A percentile compares a stretch with the other conserved stretches of the same genome.
phyloP scores from a whole-genome alignment of 345 rosid species.

The Firmiana major region DNA sequence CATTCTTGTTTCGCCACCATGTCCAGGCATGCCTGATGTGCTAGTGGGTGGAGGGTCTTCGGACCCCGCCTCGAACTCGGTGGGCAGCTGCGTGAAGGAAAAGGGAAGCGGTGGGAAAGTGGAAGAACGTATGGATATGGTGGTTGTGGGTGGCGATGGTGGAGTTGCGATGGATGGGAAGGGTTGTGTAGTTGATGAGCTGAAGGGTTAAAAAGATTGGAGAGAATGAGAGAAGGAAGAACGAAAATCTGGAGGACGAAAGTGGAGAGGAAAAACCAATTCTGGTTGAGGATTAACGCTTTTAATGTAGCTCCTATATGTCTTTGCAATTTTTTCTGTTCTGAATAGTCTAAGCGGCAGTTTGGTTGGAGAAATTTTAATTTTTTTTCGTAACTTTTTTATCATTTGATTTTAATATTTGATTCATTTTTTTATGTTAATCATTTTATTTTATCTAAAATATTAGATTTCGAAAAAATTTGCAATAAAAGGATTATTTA shows the following conservation, averaged over 20 bases:
- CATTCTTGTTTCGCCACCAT: background rate
- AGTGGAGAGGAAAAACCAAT: constrained; percentile 25
- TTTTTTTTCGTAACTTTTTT: no score
- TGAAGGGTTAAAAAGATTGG: constrained; percentile 25
- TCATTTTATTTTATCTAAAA: no score
- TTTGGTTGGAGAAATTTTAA: no score
- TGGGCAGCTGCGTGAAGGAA: background rate
- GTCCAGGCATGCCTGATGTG: background rate
- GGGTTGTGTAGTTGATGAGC: constrained; percentile 29
- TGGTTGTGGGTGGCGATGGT: constrained; percentile 8
- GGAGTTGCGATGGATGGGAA: constrained; percentile 12
- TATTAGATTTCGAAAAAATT: no score
- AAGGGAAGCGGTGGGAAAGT: background rate
- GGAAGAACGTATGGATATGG: background rate
- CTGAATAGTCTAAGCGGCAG: background rate
- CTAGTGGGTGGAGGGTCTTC: background rate
- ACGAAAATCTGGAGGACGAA: constrained; percentile 5
- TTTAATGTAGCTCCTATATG: background rate
- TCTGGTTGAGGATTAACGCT: constrained; percentile 44
- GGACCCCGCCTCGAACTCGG: background rate
- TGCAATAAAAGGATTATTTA: no score
- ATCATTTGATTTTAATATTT: no score
- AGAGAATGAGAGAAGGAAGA: constrained; percentile 6
- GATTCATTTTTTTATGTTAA: no score
- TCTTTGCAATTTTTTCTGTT: background rate